Base-by-base conservation (phyloP, 1,284 basidiomycete genomes). In the Anthracocystis setariae region DNA sequence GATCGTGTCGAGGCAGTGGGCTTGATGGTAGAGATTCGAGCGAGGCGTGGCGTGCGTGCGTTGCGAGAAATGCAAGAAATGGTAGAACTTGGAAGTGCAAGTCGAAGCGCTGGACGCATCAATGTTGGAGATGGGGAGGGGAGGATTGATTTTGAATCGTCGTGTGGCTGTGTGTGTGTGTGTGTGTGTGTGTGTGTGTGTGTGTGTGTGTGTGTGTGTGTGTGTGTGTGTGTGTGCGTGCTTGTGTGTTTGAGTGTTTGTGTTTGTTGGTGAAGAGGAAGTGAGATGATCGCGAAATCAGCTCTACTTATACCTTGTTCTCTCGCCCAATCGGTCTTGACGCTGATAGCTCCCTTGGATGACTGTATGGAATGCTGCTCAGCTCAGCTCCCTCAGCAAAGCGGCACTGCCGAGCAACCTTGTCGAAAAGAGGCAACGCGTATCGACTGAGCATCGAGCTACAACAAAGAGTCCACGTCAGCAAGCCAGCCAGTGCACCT, bases 101-200 rank as follows among this genome's bases (percentile, higher is more conserved):
- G 67, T 56, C 67, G 67, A 46, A 70, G 61, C 40, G 67, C 56
- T 54, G 64, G 67, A 25, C 61, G 60, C 67, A 70, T 70, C 43
- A 63, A 65, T n/a, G n/a, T n/a, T n/a, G n/a, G n/a, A n/a, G n/a
- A 64, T 38, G 24, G 40, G 33, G 21, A 24, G 7, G 32, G n/a
- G 23, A 18, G 10, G 3, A 21, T 17, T 12, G n/a, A n/a, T n/a
- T n/a, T n/a, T n/a, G n/a, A n/a, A n/a, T n/a, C n/a, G n/a, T n/a
- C n/a, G 45, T 45, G 20, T 21, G 8, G 37, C 39, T 10, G 47
- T 21, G 21, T 15, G 37, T 35, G 43, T 20, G 3, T 46, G 24
- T 37, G 15, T 20, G n/a, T 33, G 47, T 35, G 39, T 46, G 20
- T n/a, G 37, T 32, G 20, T 23, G 24, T 46, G 8, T 27, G 42